These are phyloP conservation scores for Crinitomyces ghanaensis DNA, from an alignment of 805 yeast genomes.

Conservation along the genomic window DNA sequence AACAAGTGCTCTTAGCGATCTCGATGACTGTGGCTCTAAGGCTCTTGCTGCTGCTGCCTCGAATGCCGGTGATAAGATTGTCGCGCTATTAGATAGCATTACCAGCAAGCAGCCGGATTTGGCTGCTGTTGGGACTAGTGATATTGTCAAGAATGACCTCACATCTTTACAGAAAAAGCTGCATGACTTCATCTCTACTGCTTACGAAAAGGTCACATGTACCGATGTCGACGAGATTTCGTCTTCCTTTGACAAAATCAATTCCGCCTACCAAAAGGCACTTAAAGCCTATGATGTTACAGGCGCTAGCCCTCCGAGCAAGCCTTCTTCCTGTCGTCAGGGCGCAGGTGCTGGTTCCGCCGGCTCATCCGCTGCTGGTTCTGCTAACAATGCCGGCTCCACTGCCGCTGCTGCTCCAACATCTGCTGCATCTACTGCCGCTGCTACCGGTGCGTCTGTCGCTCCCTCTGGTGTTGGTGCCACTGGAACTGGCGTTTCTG, in stretches of 20 bases:
- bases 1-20: conserved; percentile 8
- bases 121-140: conserved; percentile 13
- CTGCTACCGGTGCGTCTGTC: conserved; percentile 7
- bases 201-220: conserved; percentile 11
- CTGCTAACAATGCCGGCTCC: conserved; percentile 4
- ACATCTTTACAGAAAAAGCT: conserved; percentile 4
- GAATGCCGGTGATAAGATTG: conserved; percentile 7
- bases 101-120: conserved; percentile 19
- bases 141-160: conserved; percentile 10
- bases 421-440: conserved; percentile 10
- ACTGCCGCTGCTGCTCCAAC: conserved; percentile 8
- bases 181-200: conserved; percentile 5
- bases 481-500: conserved; percentile 11
- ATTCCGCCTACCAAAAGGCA: conserved; percentile 6
- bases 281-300: conserved; percentile 6
- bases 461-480: conserved; percentile 9
- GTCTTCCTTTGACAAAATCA: no score
- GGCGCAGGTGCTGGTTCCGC: conserved; percentile 4
- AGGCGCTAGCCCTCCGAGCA: conserved; percentile 1
- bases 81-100: conserved; percentile 13
- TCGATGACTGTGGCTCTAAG: conserved; percentile 10
- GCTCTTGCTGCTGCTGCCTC: conserved; percentile 8
- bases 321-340: not conserved
- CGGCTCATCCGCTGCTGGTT: conserved; percentile 2
- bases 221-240: conserved; percentile 8